Evolutionary conservation across 2,329 filamentous ascomycete genomes (phyloP), one percentile per base, ranked within the genome.

Genomic region (Colletotrichum nymphaeae): DNA sequence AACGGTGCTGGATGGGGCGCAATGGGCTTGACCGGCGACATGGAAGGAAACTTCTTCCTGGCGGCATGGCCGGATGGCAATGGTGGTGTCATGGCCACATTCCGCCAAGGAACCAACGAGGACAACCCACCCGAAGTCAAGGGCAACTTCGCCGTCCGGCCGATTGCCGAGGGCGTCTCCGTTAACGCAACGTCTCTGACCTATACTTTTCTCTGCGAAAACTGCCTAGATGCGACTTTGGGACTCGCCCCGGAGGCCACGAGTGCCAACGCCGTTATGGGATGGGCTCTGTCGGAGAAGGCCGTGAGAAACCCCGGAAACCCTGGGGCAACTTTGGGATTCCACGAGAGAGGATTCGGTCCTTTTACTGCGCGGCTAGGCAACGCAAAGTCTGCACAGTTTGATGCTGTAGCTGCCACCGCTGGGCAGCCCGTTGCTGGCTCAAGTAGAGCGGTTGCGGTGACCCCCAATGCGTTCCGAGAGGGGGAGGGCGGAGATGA

Each of bases 201-300:
- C 0, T 86, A 85, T 76, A 87, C 85, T 1, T 87, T 87, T 76
- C 78, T 87, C 6, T 87, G 85, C 78, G 79, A 83, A 57, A 78
- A 78, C 12, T 84, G 82, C 60, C 76, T 84, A 9, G 78, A 78
- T 59, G 71, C 78, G 0, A 65, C 74, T 4, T 66, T 81, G 1
- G 81, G 81, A 0, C 77, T 82, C 5, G 77, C 76, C 0, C 76
- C 80, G 0, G 78, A 75, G 5, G 76, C 70, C 5, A 75, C 79
- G 2, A 74, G 67, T 0, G 76, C 75, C 2, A 74, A 77, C 11
- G 78, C 78, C 6, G 80, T 79, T 57, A 83, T 84, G 81, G 82
- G 81, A 26, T 84, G 82, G 81, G 82, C 80, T 7, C 68, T 84
- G 16, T 80, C 79, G 0, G 76, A 76, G 68, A 73, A 60, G 14